Conservation (phyloP, 2,329 filamentous ascomycete genomes). For the Sphaerulina musiva region DNA sequence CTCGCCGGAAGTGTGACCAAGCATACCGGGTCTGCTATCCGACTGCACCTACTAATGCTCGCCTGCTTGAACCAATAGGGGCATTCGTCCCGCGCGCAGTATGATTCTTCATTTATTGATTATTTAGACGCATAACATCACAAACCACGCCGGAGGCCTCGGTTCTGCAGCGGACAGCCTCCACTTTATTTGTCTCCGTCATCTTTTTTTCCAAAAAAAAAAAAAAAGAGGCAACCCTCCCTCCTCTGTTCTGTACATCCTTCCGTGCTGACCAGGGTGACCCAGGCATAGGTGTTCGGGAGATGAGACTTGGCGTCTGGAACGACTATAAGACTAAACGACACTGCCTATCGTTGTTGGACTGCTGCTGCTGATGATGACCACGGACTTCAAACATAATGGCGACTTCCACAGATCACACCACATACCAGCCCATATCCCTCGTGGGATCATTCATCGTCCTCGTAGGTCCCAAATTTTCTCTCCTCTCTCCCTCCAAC, state of each 20-base stretch:
- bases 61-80: not conserved
- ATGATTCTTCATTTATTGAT: not conserved
- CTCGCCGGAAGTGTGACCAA: too few relatives aligned
- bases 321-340: not conserved
- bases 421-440: constrained; percentile 4
- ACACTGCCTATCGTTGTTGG: not conserved
- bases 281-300: not conserved
- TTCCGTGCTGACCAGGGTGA: not conserved
- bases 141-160: not conserved
- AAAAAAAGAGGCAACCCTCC: too few relatives aligned
- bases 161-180: not conserved
- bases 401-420: too few relatives aligned
- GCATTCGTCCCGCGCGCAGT: not conserved
- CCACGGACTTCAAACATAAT: not conserved
- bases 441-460: constrained; percentile 13
- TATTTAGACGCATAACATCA: not conserved
- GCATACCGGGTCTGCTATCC: too few relatives aligned
- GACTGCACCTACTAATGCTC: not conserved
- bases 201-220: not conserved
- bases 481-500: too few relatives aligned
- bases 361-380: not conserved
- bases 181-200: not conserved
- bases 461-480: constrained; percentile 7
- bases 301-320: not conserved
- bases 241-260: not conserved